Conservation (phyloP, 2,329 filamentous ascomycete genomes). For the Amauroascus verrucosus region DNA sequence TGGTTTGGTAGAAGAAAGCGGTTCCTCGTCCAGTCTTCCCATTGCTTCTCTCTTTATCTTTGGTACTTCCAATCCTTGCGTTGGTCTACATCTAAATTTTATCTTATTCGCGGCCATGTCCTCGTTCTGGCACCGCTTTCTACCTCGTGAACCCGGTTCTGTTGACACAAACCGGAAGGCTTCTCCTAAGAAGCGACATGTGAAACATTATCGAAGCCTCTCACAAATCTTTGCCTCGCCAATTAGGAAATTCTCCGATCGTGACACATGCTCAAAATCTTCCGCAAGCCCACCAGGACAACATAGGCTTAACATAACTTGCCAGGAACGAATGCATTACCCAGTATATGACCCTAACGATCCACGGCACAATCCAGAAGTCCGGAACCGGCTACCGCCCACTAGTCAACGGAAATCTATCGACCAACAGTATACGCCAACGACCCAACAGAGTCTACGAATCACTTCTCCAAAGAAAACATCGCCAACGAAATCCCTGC, state of each 20-base stretch:
- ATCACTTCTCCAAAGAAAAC: conserved; percentile 17
- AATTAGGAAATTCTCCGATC: not conserved
- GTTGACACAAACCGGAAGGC: not conserved
- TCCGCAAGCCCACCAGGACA: not conserved
- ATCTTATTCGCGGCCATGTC: not conserved
- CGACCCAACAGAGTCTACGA: not conserved
- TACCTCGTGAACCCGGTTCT: not conserved
- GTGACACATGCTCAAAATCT: not conserved
- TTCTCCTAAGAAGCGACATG: not conserved
- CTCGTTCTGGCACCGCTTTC: conserved; percentile 1
- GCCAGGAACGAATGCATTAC: conserved; percentile 28
- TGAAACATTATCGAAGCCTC: conserved; percentile 4
- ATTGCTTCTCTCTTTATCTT: not conserved
- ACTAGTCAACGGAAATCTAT: conserved; percentile 11
- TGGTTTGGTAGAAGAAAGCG: not conserved
- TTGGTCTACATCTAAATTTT: not conserved
- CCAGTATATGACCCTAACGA: conserved; percentile 29
- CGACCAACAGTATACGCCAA: conserved; percentile 5
- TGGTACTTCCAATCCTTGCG: not conserved
- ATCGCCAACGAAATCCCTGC: conserved; percentile 21
- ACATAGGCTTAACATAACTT: conserved; percentile 14
- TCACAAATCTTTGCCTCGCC: conserved; percentile 5
- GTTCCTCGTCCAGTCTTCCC: not conserved
- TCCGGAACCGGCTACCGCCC: conserved; percentile 11
- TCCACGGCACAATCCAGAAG: conserved; percentile 27